Base-by-base conservation (phyloP, 2,329 filamentous ascomycete genomes). In the Leptodontidium sp. region DNA sequence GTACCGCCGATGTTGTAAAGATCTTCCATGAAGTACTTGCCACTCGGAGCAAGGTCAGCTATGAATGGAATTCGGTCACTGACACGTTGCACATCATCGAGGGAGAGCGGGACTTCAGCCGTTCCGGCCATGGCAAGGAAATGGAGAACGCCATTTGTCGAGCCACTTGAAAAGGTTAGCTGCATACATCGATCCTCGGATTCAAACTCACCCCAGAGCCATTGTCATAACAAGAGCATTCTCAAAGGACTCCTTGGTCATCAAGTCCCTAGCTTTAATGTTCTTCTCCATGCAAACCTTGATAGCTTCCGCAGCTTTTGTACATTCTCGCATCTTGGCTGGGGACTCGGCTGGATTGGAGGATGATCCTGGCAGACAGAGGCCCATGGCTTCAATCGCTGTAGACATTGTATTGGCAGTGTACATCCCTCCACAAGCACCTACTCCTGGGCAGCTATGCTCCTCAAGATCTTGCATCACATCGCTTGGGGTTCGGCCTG, bases 1-100 rank as follows among this genome's bases (percentile, higher is more conserved):
- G 94, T 93, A 71, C 94, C 94, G 69, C 94, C 94, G 61, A 97
- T 90, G 38, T 92, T 86, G 82, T 93, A 96, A 3, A 97, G 87
- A 77, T 97, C 94, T 66, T 93, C 92, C 89, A 97, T 96, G 78
- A 92, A 90, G 81, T 94, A 94, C 73, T 90, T 90, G 9, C 95
- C 95, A 45, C 88, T 91, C 0, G 95, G 95, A 0, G 90, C 88
- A 8, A 93, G 83, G 75, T 93, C 87, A 1, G 90, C 90, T 66
- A 93, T 87, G 78, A 92, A 92, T 0, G 90, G 90, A 21, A 92
- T 89, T 74, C 89, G 90, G 78, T 92, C 82, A 74, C 86, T 88
- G 45, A 92, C 89, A 63, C 88, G 83, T 78, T 93, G 90, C 77
- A 93, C 86, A 76, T 93, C 90, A 76, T 91, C 88, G 26, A 93